Percentiles rank a stretch among this genome's conserved stretches.
phyloP scores from a whole-genome alignment of 1,284 basidiomycete species.

The Neonothopanus nambi region DNA sequence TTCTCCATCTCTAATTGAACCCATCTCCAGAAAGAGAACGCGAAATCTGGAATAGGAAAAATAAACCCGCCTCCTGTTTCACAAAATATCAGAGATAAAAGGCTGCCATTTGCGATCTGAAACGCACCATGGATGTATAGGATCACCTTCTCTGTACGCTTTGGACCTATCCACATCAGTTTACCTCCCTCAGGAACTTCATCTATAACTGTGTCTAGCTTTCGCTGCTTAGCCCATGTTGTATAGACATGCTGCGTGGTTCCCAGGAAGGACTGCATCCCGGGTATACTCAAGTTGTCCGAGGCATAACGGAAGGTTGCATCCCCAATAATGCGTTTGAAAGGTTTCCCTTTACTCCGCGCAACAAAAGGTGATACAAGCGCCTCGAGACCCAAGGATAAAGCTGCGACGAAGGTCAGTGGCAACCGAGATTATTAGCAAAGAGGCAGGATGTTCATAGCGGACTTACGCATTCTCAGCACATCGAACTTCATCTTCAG shows the following conservation, averaged over 20 bases:
- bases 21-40: slow-evolving; percentile 14
- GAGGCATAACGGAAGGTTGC: neutral
- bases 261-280: slow-evolving; percentile 6
- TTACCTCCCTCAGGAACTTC: slow-evolving; percentile 24
- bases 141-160: slow-evolving; percentile 36
- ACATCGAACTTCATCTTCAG: neutral
- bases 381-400: neutral
- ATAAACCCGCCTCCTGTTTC: slow-evolving; percentile 17
- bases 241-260: neutral
- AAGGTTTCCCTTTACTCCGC: slow-evolving; percentile 3
- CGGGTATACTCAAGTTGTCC: neutral
- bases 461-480: neutral
- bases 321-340: slow-evolving; percentile 6
- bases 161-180: slow-evolving; percentile 39
- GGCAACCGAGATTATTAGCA: neutral
- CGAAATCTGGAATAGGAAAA: slow-evolving; percentile 8
- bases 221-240: slow-evolving; percentile 10
- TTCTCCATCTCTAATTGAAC: slow-evolving; percentile 17
- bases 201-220: slow-evolving; percentile 26
- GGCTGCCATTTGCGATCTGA: neutral
- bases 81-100: neutral
- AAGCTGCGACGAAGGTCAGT: neutral
- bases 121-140: slow-evolving; percentile 37
- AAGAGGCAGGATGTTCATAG: neutral
- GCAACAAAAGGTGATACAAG: slow-evolving; percentile 8